Evolutionary conservation across 2,329 filamentous ascomycete species (phyloP).

Genomic region (Sphaerulina musiva): DNA sequence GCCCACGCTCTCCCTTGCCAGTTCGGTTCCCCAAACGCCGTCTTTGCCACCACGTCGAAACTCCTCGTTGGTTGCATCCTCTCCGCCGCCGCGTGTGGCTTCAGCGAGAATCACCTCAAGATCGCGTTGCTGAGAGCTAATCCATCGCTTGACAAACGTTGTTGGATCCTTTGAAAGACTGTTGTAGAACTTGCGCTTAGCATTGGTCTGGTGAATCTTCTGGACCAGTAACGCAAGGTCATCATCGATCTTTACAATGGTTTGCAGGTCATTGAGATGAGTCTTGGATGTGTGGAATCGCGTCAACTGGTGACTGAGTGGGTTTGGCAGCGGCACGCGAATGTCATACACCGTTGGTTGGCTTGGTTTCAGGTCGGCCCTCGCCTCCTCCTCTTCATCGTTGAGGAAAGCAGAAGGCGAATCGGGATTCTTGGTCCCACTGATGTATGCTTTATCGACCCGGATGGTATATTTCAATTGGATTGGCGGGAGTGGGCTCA

Average conservation of each 20-base stretch:
- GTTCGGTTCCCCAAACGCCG: slow-evolving; percentile 57
- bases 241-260: slow-evolving; percentile 73
- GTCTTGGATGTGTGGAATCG: slow-evolving; percentile 36
- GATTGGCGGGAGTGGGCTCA: slow-evolving; percentile 72
- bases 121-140: slow-evolving; percentile 84
- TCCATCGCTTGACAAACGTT: slow-evolving; percentile 78
- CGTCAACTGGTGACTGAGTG: slow-evolving; percentile 62
- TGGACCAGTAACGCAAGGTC: slow-evolving; percentile 78
- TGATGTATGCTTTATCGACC: slow-evolving; percentile 58
- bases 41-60: slow-evolving; percentile 60
- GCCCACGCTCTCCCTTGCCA: slow-evolving; percentile 57
- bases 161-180: slow-evolving; percentile 74
- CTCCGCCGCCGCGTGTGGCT: slow-evolving; percentile 52
- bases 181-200: slow-evolving; percentile 82
- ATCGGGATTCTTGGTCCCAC: slow-evolving; percentile 60
- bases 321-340: slow-evolving; percentile 73
- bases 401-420: slow-evolving; percentile 36
- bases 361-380: slow-evolving; percentile 39
- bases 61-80: slow-evolving; percentile 54
- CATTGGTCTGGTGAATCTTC: slow-evolving; percentile 75
- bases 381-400: slow-evolving; percentile 27
- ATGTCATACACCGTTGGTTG: slow-evolving; percentile 85
- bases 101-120: slow-evolving; percentile 84
- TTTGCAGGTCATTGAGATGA: slow-evolving; percentile 61
- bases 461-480: slow-evolving; percentile 88